Conservation (phyloP, 2,329 filamentous ascomycete species). For the Phoma sp. region DNA sequence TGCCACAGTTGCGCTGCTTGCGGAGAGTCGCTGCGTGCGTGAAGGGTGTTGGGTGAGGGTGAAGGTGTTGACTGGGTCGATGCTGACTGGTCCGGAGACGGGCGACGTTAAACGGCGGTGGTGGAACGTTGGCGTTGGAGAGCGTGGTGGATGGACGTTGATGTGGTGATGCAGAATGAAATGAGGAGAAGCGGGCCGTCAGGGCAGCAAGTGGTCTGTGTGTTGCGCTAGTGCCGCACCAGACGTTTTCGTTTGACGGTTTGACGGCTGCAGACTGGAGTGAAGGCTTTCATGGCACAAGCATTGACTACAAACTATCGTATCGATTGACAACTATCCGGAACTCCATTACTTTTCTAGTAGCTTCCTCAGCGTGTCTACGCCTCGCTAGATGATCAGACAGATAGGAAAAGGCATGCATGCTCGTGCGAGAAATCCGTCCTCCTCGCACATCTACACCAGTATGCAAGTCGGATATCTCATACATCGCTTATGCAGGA, state of each 20-base stretch:
- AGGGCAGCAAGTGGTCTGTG: too few species aligned
- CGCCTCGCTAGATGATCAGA: conserved; percentile 45
- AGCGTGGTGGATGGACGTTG: conserved; percentile 17
- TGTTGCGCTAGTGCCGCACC: conserved; percentile 6
- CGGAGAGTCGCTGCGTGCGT: conserved; percentile 16
- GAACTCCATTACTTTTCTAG: conserved; percentile 43
- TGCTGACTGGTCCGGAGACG: conserved; percentile 18
- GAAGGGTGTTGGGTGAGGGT: not conserved
- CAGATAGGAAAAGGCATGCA: conserved; percentile 25
- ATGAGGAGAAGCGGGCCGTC: conserved; percentile 24
- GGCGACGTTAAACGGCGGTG: conserved; percentile 4
- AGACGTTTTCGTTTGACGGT: conserved; percentile 9
- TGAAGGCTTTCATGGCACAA: too few species aligned
- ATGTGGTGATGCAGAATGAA: conserved; percentile 20
- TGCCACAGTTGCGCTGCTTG: conserved; percentile 55
- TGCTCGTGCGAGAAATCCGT: conserved; percentile 48
- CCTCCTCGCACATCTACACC: conserved; percentile 49
- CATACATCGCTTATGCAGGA: conserved; percentile 46
- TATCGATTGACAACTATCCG: conserved; percentile 14
- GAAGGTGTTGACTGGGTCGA: conserved; percentile 14
- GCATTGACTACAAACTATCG: too few species aligned
- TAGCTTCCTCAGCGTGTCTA: conserved; percentile 47
- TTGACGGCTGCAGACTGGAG: too few species aligned
- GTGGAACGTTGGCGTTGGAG: conserved; percentile 3
- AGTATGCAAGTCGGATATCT: conserved; percentile 55